Conservation (phyloP, 495 filamentous ascomycete genomes). For the Xanthoparmelia taractica region DNA sequence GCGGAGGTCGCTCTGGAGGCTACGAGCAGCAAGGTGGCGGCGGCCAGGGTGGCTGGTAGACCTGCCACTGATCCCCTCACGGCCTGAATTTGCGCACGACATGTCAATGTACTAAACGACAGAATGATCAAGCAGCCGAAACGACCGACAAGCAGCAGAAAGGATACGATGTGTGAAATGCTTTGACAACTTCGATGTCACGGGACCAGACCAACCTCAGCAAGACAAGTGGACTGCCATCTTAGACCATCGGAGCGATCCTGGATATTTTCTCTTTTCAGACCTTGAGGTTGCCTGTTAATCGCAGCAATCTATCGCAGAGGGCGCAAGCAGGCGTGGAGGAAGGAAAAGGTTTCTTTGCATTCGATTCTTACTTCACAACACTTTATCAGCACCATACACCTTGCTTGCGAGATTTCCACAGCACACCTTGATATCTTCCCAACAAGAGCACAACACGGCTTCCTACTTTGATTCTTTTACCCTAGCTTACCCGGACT, state of each 20-base stretch:
- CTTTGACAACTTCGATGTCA: conserved; percentile 16
- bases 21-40: conserved; percentile 23
- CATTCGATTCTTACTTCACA: conserved; percentile 13
- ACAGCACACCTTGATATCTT: background rate
- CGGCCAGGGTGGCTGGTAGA: conserved; percentile 22
- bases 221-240: conserved; percentile 8
- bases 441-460: background rate
- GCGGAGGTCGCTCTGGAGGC: conserved; percentile 21
- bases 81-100: conserved; percentile 20
- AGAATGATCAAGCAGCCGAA: conserved; percentile 18
- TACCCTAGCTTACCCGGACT: background rate
- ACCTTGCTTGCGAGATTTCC: background rate
- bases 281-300: conserved; percentile 23
- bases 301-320: conserved; percentile 25
- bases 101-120: conserved; percentile 21
- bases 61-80: conserved; percentile 11
- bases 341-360: conserved; percentile 17
- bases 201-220: conserved; percentile 7
- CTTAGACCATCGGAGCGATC: conserved; percentile 16
- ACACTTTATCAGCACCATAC: background rate
- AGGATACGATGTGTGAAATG: conserved; percentile 21
- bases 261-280: conserved; percentile 21
- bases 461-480: background rate
- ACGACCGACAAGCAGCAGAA: conserved; percentile 19
- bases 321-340: conserved; percentile 23